Conservation (phyloP, 495 filamentous ascomycete genomes). For the Penicillium pulvis region DNA sequence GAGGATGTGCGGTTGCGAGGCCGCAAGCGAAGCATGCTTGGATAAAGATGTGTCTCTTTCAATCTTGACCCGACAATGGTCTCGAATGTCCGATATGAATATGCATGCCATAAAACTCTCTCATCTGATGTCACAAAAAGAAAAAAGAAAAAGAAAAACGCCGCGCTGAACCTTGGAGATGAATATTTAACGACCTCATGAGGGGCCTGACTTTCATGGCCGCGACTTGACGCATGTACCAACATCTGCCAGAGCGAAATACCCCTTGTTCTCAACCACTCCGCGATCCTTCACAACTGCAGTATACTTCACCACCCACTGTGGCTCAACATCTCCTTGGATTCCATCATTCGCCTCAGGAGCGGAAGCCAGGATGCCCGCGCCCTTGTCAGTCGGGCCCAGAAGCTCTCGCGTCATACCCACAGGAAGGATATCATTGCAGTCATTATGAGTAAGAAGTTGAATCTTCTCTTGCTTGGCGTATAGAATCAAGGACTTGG, state of each 20-base stretch:
- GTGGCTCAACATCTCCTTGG: constrained; percentile 75
- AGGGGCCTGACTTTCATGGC: constrained; percentile 13
- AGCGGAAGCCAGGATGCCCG: constrained; percentile 63
- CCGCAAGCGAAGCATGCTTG: constrained; percentile 97
- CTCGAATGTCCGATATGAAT: constrained; percentile 9
- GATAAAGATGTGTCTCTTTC: constrained; percentile 46
- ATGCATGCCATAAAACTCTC: background rate
- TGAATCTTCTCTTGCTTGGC: constrained; percentile 86
- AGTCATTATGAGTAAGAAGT: constrained; percentile 91
- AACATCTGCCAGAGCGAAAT: constrained; percentile 83
- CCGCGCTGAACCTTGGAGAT: constrained; percentile 35
- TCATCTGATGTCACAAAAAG: background rate
- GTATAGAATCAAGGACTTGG: constrained; percentile 80
- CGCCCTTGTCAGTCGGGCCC: constrained; percentile 63
- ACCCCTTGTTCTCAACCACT: constrained; percentile 97
- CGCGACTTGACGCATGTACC: constrained; percentile 41
- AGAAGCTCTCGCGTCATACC: constrained; percentile 83
- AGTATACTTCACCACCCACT: constrained; percentile 98
- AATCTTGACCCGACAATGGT: background rate
- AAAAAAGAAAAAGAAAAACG: constrained; percentile 27
- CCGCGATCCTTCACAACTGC: constrained; percentile 96
- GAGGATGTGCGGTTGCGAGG: constrained; percentile 95
- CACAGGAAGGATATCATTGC: constrained; percentile 82
- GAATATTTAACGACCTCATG: constrained; percentile 19
- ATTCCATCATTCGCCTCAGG: constrained; percentile 51